Conservation (phyloP, 139 green algal genomes). For the Auxenochlorella pyrenoidosa region DNA sequence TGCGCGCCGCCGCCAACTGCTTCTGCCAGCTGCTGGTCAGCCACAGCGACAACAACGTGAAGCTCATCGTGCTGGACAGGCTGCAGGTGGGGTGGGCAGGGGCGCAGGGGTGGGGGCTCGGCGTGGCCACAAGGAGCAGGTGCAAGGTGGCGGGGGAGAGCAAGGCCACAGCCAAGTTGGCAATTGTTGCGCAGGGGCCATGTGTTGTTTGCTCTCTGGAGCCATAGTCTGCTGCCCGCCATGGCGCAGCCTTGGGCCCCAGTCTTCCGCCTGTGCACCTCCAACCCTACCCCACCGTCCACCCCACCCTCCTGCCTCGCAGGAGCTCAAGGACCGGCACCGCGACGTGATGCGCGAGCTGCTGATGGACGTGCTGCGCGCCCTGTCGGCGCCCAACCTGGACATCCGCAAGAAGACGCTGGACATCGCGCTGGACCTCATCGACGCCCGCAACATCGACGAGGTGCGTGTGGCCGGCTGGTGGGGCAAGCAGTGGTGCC, state of each 20-base stretch:
- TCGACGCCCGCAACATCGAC: slow-evolving; percentile 89
- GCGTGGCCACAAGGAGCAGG: too few species aligned
- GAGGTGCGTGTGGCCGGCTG: slow-evolving; percentile 58
- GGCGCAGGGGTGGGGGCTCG: too few species aligned
- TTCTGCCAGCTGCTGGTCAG: slow-evolving; percentile 96
- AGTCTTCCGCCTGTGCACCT: background rate
- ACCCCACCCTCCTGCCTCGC: background rate
- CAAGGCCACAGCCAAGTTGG: background rate
- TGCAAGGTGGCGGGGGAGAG: background rate
- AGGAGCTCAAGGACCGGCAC: slow-evolving; percentile 86
- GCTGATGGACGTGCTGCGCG: slow-evolving; percentile 97
- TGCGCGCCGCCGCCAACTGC: slow-evolving; percentile 96
- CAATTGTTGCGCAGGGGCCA: background rate
- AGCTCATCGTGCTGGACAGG: slow-evolving; percentile 98
- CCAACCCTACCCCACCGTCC: too few species aligned
- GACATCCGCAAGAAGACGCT: slow-evolving; percentile 97
- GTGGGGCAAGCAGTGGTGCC: background rate
- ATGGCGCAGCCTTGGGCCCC: background rate
- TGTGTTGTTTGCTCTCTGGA: background rate
- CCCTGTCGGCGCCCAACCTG: slow-evolving; percentile 89
- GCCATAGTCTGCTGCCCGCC: too few species aligned
- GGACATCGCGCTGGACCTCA: slow-evolving; percentile 95
- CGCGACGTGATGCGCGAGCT: slow-evolving; percentile 89
- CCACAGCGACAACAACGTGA: slow-evolving; percentile 99
- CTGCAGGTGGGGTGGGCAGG: slow-evolving; percentile 59